Evolutionary conservation across 345 rosid species (phyloP), one percentile per base, ranked within the genome.

Genomic region (Sonneratia alba): DNA sequence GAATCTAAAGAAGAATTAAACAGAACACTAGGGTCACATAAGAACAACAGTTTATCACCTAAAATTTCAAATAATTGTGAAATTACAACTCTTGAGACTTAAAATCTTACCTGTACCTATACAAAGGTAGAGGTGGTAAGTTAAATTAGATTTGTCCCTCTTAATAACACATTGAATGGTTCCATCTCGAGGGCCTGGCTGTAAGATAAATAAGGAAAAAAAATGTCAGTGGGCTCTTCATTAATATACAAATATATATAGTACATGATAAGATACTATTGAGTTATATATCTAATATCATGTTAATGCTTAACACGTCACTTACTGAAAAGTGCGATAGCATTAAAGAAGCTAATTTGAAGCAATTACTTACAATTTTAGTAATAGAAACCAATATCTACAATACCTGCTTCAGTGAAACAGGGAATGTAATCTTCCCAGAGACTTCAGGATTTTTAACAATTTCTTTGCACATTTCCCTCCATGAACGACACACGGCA

Each of bases 391-490:
- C 19, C 34, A 14, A 62, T 14, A 18, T 13, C 10, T 5, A 48
- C 27, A 76, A 65, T 37, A 37, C 98, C 93, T 91, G 98, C 81
- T 94, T 94, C 34, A 94, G 79, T 3, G 98, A 91, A 81, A 91
- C 95, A 0, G 98, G 97, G 62, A 94, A 94, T 36, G 98, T 94
- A 63, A 94, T 91, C 82, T 90, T 91, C 71, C 97, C 98, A 1
- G 85, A 87, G 70, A 91, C 79, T 77, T 94, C 97, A 0, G 97
- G 97, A 72, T 79, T 89, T 73, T 75, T 82, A 24, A 95, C 99
- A 68, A 95, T 89, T 79, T 95, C 99, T 83, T 84, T 87, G 74
- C 99, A 95, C 92, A 95, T 95, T 62, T 90, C 93, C 77, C 97
- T 90, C 99, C 99, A 95, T 14, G 97, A 83, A 69, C 91, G 85